Conservation (phyloP, 495 filamentous ascomycete genomes). For the Margaritispora aquatica region DNA sequence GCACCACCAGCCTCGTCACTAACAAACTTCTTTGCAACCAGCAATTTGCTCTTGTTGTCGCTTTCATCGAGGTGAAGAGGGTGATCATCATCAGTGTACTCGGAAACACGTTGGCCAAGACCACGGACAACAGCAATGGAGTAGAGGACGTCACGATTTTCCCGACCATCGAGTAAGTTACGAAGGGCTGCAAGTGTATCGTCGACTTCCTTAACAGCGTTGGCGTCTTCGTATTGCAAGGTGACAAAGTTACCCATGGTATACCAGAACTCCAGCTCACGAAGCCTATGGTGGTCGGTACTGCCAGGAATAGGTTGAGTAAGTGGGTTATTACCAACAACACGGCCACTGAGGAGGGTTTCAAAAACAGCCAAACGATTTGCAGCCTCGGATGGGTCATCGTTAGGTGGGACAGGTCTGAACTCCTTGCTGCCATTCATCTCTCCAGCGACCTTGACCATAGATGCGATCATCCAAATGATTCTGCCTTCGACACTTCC, state of each 20-base stretch:
- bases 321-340: slow-evolving; percentile 54
- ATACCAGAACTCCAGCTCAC: slow-evolving; percentile 77
- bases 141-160: slow-evolving; percentile 91
- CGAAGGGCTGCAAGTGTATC: slow-evolving; percentile 56
- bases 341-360: slow-evolving; percentile 61
- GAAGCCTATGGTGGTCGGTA: slow-evolving; percentile 46
- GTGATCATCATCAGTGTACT: slow-evolving; percentile 51
- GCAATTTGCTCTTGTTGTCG: slow-evolving; percentile 64
- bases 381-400: slow-evolving; percentile 54
- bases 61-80: slow-evolving; percentile 59
- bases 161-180: slow-evolving; percentile 63
- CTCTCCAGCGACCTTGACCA: slow-evolving; percentile 32
- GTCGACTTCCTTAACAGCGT: slow-evolving; percentile 53
- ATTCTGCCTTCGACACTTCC: slow-evolving; percentile 62
- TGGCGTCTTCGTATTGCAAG: slow-evolving; percentile 52
- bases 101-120: slow-evolving; percentile 60
- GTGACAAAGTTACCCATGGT: slow-evolving; percentile 66
- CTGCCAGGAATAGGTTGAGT: slow-evolving; percentile 36
- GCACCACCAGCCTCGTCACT: slow-evolving; percentile 64
- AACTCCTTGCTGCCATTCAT: slow-evolving; percentile 24
- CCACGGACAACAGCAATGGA: slow-evolving; percentile 77
- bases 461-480: slow-evolving; percentile 58
- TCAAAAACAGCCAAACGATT: slow-evolving; percentile 69
- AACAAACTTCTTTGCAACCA: slow-evolving; percentile 77
- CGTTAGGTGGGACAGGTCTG: slow-evolving; percentile 32